Base-by-base conservation (phyloP, 2,329 filamentous ascomycete genomes). In the Aureobasidium sp. region DNA sequence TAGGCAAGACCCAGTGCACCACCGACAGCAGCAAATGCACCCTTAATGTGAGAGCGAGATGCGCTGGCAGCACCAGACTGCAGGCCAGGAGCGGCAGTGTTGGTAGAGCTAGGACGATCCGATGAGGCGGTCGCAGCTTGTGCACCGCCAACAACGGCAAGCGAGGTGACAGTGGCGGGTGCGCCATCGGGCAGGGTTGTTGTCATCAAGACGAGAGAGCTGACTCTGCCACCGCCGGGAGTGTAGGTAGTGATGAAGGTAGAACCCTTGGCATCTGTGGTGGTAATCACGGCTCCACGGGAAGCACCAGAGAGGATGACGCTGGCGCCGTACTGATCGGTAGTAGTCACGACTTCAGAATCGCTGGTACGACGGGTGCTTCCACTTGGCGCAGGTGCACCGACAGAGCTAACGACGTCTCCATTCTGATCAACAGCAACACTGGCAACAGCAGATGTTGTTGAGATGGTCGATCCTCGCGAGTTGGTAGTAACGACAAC, bases 211-310 rank as follows among this genome's bases (percentile, higher is more conserved):
- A 75, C 70, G 31, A 80, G 64, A 51, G 71, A 70, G 65, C 70
- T 75, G 22, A 80, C 74, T 9, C 65, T 68, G 22, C 73, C 77
- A 49, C 73, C 77, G 51, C 67, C 70, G 4, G 78, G 78, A 1
- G 77, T 79, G 66, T 76, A 79, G 1, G 79, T 81, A 2, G 78
- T 77, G 56, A 78, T 65, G 61, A 80, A 73, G 3, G 76, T 76
- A 41, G 68, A 64, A 27, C 78, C 78, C 8, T 64, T 27, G 2
- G 65, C 68, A 64, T 80, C 70, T 12, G 77, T 80, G 17, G 70
- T 70, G 11, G 78, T 80, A 47, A 78, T 68, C 22, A 78, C 74
- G 49, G 77, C 71, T 52, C 77, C 77, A 1, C 48, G 55, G 6
- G 64, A 65, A 29, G 68, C 68, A 53, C 65, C 70, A 15, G 71